Percentiles rank a stretch among this genome's conserved stretches.
These are phyloP conservation scores for Tylopilus felleus DNA, from an alignment of 768 basidiomycete genomes.

Conservation along the genomic window DNA sequence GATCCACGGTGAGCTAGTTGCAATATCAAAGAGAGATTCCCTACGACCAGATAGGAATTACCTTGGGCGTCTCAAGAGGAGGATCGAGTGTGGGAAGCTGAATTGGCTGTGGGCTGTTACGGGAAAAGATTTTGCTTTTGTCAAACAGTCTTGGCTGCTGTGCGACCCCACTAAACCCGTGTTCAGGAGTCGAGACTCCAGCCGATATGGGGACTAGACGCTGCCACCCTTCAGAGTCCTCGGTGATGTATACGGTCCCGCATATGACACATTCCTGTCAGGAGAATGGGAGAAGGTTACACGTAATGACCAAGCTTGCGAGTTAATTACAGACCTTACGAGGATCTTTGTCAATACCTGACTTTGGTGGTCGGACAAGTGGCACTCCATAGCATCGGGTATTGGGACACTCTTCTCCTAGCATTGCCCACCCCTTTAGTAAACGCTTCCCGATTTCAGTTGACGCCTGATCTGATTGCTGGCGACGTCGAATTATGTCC, in stretches of 20 bases:
- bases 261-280: conserved; percentile 78
- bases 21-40: conserved; percentile 3
- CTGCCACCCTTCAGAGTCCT: conserved; percentile 52
- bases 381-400: conserved; percentile 72
- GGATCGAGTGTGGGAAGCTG: conserved; percentile 35
- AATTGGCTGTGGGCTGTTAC: conserved; percentile 28
- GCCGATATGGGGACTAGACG: conserved; percentile 36
- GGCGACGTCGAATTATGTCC: conserved; percentile 62
- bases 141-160: conserved; percentile 7
- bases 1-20: conserved; percentile 21
- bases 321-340: conserved; percentile 49
- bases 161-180: neutral
- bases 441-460: conserved; percentile 74
- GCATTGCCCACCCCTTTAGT: conserved; percentile 83
- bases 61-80: conserved; percentile 27
- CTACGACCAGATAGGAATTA: conserved; percentile 4
- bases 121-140: conserved; percentile 13
- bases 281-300: conserved; percentile 3
- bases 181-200: conserved; percentile 1
- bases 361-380: conserved; percentile 74
- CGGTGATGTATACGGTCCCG: conserved; percentile 54
- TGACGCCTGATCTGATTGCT: conserved; percentile 80
- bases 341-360: conserved; percentile 56
- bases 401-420: conserved; percentile 82
- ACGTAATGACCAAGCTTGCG: neutral